These are phyloP conservation scores for Phyllosticta citribraziliensis DNA, from an alignment of 2,329 filamentous ascomycete genomes.

Conservation along the genomic window DNA sequence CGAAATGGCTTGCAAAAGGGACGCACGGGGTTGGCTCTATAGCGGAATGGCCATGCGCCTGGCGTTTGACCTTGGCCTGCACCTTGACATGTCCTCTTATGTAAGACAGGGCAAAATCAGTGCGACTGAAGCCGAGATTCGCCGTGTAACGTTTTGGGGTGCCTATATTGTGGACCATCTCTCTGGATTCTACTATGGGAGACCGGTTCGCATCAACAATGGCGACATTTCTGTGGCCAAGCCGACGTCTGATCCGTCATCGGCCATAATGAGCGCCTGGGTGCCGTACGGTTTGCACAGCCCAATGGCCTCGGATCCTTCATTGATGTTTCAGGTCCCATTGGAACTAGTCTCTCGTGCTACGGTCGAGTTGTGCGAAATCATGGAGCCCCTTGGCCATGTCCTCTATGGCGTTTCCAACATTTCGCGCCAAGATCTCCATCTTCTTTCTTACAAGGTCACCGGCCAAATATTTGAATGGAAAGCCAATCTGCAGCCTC, in stretches of 20 bases:
- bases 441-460: conserved; percentile 27
- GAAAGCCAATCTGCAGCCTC: conserved; percentile 31
- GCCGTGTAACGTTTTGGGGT: conserved; percentile 34
- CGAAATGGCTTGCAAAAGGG: conserved; percentile 35
- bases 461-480: conserved; percentile 26
- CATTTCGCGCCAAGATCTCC: conserved; percentile 26
- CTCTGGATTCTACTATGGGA: conserved; percentile 35
- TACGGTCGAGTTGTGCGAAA: conserved; percentile 33
- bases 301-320: conserved; percentile 2
- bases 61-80: conserved; percentile 20
- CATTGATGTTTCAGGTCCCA: conserved; percentile 4
- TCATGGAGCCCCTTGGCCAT: conserved; percentile 33
- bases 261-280: conserved; percentile 8
- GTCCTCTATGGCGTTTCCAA: conserved; percentile 23
- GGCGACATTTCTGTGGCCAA: conserved; percentile 33
- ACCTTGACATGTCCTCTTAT: conserved; percentile 34
- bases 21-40: conserved; percentile 44
- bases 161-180: conserved; percentile 33
- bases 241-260: conserved; percentile 19
- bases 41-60: conserved; percentile 28
- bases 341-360: conserved; percentile 12
- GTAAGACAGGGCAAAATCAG: conserved; percentile 31
- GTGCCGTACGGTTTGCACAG: conserved; percentile 9
- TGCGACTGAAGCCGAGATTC: conserved; percentile 29
- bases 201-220: conserved; percentile 29